Evolutionary conservation across 2,329 filamentous ascomycete genomes (phyloP), one percentile per base, ranked within the genome.

Genomic region (Fusarium nygamai): DNA sequence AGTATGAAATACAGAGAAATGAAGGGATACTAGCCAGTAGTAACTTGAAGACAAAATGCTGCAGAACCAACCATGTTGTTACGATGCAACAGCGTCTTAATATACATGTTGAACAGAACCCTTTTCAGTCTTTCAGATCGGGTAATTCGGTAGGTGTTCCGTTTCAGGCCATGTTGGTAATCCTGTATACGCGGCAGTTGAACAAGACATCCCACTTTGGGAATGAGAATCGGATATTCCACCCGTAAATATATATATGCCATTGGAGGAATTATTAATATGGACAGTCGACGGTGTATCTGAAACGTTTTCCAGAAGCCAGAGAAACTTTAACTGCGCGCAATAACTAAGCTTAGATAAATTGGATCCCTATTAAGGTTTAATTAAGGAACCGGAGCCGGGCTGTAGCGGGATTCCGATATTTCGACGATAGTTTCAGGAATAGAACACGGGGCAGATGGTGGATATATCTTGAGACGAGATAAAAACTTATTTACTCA

Each of bases 21-120:
- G 62, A 76, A 72, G 31, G 60, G 64, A 70, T 69, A 72, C 73
- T 72, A 74, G 60, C 71, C 67, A 69, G 71, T 72, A 74, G 71
- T 69, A 60, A 57, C 22, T 33, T 41, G 53, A 68, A 74, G 38
- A 63, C 38, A 41, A 54, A 29, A 51, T 51, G 54, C 31, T 60
- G 34, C n/a, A 54, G 27, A 38, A 57, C 5, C 3, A 38, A 41
- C 6, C 3, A 41, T 36, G 20, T 16, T 19, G 3, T 16, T 19
- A 19, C 10, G 13, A 41, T 36, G 27, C 31, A 24, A 33, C 48
- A 24, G 6, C n/a, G 36, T 56, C 56, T 39, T 60, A 48, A 36
- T 62, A 58, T 57, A 64, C 41, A 64, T 44, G 34, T 33, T 31
- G 16, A 33, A 17, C 8, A 27, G 58, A 29, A 44, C 17, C 31